Percentiles rank a stretch among this genome's conserved stretches.
phyloP scores from a whole-genome alignment of 2,329 filamentous ascomycete species.

The Ophiostoma australiae region DNA sequence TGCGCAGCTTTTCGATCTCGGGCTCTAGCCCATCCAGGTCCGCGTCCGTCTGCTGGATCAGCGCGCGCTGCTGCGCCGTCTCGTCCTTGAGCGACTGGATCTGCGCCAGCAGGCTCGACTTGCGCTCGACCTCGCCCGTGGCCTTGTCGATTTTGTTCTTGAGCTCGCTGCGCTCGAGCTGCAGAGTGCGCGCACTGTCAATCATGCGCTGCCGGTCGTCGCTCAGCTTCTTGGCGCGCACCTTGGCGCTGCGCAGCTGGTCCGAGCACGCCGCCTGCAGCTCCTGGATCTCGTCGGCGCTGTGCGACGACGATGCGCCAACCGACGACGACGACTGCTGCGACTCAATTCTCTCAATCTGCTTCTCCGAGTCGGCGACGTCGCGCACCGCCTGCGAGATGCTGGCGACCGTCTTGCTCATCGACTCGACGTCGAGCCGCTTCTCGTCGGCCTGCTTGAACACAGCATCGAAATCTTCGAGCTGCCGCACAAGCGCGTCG shows the following conservation, averaged over 20 bases:
- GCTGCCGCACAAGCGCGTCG: constrained; percentile 52
- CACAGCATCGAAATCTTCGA: constrained; percentile 63
- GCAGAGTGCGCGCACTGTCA: constrained; percentile 62
- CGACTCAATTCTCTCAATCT: constrained; percentile 69
- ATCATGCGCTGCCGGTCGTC: constrained; percentile 67
- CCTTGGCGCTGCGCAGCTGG: constrained; percentile 60
- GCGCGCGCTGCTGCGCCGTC: constrained; percentile 62
- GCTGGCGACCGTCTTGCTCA: constrained; percentile 69
- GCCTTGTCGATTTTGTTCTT: constrained; percentile 67
- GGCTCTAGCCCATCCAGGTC: constrained; percentile 72
- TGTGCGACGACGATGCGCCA: constrained; percentile 51
- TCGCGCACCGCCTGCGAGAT: constrained; percentile 71
- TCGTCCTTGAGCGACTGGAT: constrained; percentile 69
- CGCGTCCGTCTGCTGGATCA: constrained; percentile 63
- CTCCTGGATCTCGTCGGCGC: constrained; percentile 77
- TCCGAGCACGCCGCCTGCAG: constrained; percentile 64
- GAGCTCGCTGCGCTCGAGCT: constrained; percentile 72
- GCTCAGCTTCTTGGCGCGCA: constrained; percentile 59
- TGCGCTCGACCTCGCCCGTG: constrained; percentile 74
- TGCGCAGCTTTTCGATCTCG: constrained; percentile 68
- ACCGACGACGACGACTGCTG: constrained; percentile 12
- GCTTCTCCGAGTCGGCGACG: constrained; percentile 61
- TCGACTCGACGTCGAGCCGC: constrained; percentile 54
- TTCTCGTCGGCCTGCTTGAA: constrained; percentile 61
- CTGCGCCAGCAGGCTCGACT: constrained; percentile 62